Base-by-base conservation (phyloP, 1,284 basidiomycete species). In the Porodaedalea pini region DNA sequence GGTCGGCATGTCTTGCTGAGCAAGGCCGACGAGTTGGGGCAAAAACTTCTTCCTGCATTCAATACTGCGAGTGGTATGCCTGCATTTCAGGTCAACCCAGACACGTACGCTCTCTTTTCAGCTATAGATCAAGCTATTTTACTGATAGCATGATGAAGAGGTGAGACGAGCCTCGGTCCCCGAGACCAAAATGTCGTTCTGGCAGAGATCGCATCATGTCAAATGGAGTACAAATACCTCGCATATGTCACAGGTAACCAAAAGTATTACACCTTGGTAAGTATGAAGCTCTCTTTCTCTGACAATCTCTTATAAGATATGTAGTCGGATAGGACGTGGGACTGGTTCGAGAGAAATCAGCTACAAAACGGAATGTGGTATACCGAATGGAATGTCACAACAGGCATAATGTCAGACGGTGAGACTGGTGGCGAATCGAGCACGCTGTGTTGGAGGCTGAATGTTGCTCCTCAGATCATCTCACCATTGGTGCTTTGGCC, bases 171-270 rank as follows among this genome's bases (percentile, higher is more conserved):
- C n/a, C 57, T 65, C 34, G 72, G 75, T 2, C 60, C 66, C 0
- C 62, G 68, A 19, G 65, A 76, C 25, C 76, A 75, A 15, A 63
- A 53, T n/a, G 59, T 60, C 1, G 57, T 75, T 17, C 68, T 86
- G 23, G 82, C 81, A 0, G 83, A 85, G 67, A 75, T 83, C 37
- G 78, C 78, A 10, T 81, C 75, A 25, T 71, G 79, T 56, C 83
- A 84, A 59, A 61, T 85, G 57, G 83, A 85, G 64, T 84, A 82
- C 63, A 70, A 77, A 32, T 83, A 83, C 52, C 73, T 85, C 4
- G 77, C 81, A 0, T 81, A 81, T 59, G 66, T 77, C 2, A 83
- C 82, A 5, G 77, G 78, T 7, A 78, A 79, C 51, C 71, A 72
- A 57, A 69, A 68, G 34, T 75, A 79, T 63, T 72, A 73, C 51